phyloP scores from a whole-genome alignment of 257 asterid species.

The Solanum tacnaense region DNA sequence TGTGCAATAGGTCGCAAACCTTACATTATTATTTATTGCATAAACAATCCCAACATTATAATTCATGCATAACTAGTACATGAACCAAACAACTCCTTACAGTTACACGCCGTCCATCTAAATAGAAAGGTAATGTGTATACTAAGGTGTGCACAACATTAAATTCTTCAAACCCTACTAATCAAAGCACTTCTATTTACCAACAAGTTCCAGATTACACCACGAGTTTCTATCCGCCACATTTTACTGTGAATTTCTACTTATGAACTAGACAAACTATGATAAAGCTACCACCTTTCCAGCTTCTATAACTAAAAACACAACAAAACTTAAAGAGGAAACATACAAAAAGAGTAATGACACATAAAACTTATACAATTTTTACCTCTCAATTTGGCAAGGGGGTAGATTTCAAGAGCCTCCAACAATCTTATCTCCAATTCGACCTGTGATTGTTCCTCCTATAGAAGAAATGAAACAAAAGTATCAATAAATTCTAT shows the following conservation, averaged over 20 bases:
- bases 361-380: not conserved
- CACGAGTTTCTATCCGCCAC: not conserved
- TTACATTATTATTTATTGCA: not conserved
- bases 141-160: too few relatives aligned
- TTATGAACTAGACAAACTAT: not conserved
- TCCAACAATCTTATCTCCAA: slow-evolving; percentile 74
- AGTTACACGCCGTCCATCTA: not conserved
- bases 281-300: not conserved
- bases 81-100: not conserved
- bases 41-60: not conserved
- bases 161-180: not conserved
- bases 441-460: slow-evolving; percentile 62
- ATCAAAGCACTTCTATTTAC: not conserved
- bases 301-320: not conserved
- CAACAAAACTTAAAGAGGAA: not conserved
- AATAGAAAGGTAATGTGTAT: not conserved
- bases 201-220: not conserved
- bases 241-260: not conserved
- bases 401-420: slow-evolving; percentile 92
- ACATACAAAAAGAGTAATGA: not conserved
- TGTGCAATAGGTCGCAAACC: not conserved
- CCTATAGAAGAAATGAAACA: slow-evolving; percentile 22
- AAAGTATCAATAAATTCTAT: not conserved
- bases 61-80: not conserved
- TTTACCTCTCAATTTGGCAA: slow-evolving; percentile 64